phyloP scores from a whole-genome alignment of 2,329 filamentous ascomycete genomes.

The Neopestalotiopsis sp. region DNA sequence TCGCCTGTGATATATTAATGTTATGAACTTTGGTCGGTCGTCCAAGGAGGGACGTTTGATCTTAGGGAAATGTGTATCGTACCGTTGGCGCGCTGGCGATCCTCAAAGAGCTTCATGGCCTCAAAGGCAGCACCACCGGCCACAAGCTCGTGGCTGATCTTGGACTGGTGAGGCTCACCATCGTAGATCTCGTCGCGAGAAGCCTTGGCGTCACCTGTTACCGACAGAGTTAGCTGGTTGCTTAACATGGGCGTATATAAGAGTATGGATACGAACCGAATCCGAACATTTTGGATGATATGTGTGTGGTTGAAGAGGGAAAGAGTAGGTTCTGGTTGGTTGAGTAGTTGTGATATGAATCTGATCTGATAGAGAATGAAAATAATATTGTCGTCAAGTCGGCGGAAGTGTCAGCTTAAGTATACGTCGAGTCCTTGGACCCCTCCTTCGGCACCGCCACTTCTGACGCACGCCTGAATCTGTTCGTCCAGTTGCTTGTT shows the following conservation, averaged over 20 bases:
- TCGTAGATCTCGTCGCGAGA: conserved; percentile 51
- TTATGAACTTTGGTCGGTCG: background rate
- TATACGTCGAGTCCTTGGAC: background rate
- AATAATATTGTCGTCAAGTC: background rate
- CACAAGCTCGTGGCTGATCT: conserved; percentile 74
- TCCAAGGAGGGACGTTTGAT: too few species aligned
- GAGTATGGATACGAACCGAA: conserved; percentile 1
- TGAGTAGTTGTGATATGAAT: background rate
- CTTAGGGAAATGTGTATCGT: conserved; percentile 28
- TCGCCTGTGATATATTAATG: conserved; percentile 57
- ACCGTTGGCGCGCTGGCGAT: conserved; percentile 74
- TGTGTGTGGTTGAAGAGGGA: background rate
- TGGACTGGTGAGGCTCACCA: conserved; percentile 59
- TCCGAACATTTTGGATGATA: conserved; percentile 16
- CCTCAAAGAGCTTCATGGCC: conserved; percentile 81
- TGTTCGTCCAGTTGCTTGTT: background rate
- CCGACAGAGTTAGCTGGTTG: background rate
- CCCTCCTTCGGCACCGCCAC: conserved; percentile 1
- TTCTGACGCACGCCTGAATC: background rate
- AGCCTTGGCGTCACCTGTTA: conserved; percentile 46
- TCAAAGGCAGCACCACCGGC: conserved; percentile 80
- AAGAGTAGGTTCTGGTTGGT: background rate
- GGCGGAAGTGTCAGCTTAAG: background rate
- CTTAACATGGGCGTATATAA: background rate
- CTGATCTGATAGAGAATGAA: background rate